Conservation (phyloP, 2,329 filamentous ascomycete species). For the Cordyceps militaris region DNA sequence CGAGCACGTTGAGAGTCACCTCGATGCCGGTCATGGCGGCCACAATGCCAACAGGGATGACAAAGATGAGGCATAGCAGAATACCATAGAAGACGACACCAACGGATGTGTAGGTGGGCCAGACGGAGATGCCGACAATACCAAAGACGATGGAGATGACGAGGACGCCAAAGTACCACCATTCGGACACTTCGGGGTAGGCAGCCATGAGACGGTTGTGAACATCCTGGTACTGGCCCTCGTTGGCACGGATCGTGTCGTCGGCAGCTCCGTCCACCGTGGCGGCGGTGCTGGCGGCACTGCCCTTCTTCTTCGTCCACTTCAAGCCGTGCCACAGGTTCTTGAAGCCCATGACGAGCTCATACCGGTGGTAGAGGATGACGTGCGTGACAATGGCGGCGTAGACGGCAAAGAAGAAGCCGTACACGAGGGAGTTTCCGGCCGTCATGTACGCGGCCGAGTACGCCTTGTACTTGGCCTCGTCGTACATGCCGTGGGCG, state of each 20-base stretch:
- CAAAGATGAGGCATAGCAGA: conserved; percentile 32
- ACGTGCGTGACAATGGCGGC: conserved; percentile 24
- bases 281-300: background rate
- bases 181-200: conserved; percentile 31
- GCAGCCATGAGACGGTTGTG: conserved; percentile 28
- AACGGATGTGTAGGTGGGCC: conserved; percentile 34
- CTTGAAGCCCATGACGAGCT: conserved; percentile 22
- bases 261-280: background rate
- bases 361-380: conserved; percentile 25
- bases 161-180: conserved; percentile 34
- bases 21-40: conserved; percentile 39
- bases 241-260: conserved; percentile 18
- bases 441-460: conserved; percentile 20
- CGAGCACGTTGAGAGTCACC: conserved; percentile 32
- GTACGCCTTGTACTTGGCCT: conserved; percentile 45
- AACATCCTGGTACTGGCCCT: conserved; percentile 30
- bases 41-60: conserved; percentile 36
- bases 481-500: conserved; percentile 40
- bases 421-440: conserved; percentile 25
- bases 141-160: conserved; percentile 29
- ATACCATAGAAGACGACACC: conserved; percentile 36
- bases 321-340: conserved; percentile 21
- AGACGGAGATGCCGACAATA: conserved; percentile 31
- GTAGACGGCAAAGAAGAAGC: conserved; percentile 24
- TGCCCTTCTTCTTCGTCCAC: conserved; percentile 17